Conservation (phyloP, 495 filamentous ascomycete species). For the Hyaloscypha variabilis region DNA sequence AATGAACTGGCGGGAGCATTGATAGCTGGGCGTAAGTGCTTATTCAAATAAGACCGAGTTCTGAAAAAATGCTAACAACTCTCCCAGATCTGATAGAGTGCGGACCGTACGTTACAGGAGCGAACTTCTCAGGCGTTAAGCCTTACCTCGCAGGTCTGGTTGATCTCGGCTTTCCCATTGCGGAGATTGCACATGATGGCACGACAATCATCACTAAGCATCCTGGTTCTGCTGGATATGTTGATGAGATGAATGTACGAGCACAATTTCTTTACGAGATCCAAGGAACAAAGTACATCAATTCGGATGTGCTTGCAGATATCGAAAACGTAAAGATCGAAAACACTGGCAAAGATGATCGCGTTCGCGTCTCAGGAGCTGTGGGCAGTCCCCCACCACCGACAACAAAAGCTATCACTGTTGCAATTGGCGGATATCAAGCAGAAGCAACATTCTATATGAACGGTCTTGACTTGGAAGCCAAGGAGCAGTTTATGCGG, state of each 20-base stretch:
- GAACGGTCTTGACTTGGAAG: no score
- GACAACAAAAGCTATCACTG: slow-evolving; percentile 57
- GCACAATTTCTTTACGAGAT: slow-evolving; percentile 62
- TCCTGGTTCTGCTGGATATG: slow-evolving; percentile 9
- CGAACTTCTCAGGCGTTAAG: slow-evolving; percentile 62
- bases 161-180: slow-evolving; percentile 60
- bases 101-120: slow-evolving; percentile 56
- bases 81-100: slow-evolving; percentile 63
- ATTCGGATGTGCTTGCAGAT: slow-evolving; percentile 52
- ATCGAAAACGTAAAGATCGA: slow-evolving; percentile 36
- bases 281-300: slow-evolving; percentile 58
- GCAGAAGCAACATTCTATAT: no score
- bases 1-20: slow-evolving; percentile 54
- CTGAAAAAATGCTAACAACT: no score
- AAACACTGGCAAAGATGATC: slow-evolving; percentile 32
- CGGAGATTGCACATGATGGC: no score
- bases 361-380: slow-evolving; percentile 35
- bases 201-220: slow-evolving; percentile 37
- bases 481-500: no score
- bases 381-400: slow-evolving; percentile 39
- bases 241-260: slow-evolving; percentile 50
- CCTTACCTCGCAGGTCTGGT: slow-evolving; percentile 42
- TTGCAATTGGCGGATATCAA: slow-evolving; percentile 51
- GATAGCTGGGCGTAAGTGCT: slow-evolving; percentile 48
- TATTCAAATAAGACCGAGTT: no score